Evolutionary conservation across 2,329 filamentous ascomycete genomes (phyloP).

Genomic region (Davidsoniella virescens): DNA sequence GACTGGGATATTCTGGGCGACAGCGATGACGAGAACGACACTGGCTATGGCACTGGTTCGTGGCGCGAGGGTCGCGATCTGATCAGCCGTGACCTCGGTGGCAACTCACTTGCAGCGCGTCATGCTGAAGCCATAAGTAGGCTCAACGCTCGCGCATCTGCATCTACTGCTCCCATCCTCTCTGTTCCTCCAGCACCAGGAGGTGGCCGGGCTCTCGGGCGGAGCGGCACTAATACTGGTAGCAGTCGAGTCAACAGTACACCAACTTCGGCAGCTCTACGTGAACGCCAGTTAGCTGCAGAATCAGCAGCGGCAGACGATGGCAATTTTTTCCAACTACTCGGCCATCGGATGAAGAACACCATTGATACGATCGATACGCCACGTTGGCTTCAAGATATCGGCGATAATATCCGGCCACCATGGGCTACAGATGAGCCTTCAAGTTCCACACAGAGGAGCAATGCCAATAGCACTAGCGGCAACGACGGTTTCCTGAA

Average conservation of each 20-base stretch:
- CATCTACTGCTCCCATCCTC: constrained; percentile 29
- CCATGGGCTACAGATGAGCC: constrained; percentile 59
- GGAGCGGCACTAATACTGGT: neutral
- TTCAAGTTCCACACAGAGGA: constrained; percentile 18
- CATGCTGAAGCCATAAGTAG: constrained; percentile 24
- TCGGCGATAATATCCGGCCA: constrained; percentile 37
- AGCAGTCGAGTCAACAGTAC: constrained; percentile 18
- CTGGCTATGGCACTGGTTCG: constrained; percentile 57
- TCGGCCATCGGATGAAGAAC: constrained; percentile 77
- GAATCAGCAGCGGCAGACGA: constrained; percentile 48
- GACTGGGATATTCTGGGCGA: constrained; percentile 60
- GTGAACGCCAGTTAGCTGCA: constrained; percentile 2
- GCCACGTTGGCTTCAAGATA: constrained; percentile 66
- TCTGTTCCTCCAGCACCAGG: constrained; percentile 29
- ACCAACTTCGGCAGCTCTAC: constrained; percentile 19
- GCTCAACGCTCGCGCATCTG: constrained; percentile 19
- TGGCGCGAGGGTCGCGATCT: constrained; percentile 88
- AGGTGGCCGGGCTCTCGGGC: constrained; percentile 16
- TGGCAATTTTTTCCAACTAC: constrained; percentile 67
- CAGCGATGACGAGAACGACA: constrained; percentile 44
- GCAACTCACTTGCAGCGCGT: constrained; percentile 37
- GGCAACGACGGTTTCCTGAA: constrained; percentile 31
- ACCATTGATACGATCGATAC: constrained; percentile 72
- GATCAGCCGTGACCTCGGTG: constrained; percentile 71
- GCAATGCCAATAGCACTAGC: constrained; percentile 2